phyloP scores from a whole-genome alignment of 176 grass and related monocot genomes.

The Aegilops speltoides region DNA sequence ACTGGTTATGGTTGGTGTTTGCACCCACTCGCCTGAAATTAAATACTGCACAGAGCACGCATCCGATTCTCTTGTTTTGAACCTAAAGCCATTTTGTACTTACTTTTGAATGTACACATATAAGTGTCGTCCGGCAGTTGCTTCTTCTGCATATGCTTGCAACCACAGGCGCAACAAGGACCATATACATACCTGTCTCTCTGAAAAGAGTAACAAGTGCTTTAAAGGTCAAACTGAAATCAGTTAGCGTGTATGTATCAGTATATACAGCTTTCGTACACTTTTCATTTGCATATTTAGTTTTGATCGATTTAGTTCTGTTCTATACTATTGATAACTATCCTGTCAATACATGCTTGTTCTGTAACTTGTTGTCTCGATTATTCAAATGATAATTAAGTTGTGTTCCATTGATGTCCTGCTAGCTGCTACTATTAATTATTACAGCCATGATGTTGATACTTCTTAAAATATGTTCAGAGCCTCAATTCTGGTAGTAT shows the following conservation, averaged over 20 bases:
- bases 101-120: not conserved
- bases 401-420: too few species aligned
- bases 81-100: not conserved
- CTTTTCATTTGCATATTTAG: too few species aligned
- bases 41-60: not conserved
- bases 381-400: too few species aligned
- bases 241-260: not conserved
- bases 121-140: not conserved
- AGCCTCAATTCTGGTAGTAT: too few species aligned
- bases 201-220: not conserved
- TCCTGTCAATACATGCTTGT: too few species aligned
- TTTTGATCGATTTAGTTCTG: too few species aligned
- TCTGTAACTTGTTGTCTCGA: too few species aligned
- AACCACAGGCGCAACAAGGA: not conserved
- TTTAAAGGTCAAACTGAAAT: not conserved
- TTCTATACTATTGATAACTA: too few species aligned
- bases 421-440: too few species aligned
- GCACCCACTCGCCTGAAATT: not conserved
- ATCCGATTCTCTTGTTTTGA: not conserved
- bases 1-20: not conserved
- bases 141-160: not conserved
- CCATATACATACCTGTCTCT: not conserved
- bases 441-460: too few species aligned
- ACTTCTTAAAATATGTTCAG: too few species aligned
- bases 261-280: too few species aligned